These are phyloP conservation scores for Verticillium longisporum DNA, from an alignment of 2,329 filamentous ascomycete genomes.

Conservation along the genomic window DNA sequence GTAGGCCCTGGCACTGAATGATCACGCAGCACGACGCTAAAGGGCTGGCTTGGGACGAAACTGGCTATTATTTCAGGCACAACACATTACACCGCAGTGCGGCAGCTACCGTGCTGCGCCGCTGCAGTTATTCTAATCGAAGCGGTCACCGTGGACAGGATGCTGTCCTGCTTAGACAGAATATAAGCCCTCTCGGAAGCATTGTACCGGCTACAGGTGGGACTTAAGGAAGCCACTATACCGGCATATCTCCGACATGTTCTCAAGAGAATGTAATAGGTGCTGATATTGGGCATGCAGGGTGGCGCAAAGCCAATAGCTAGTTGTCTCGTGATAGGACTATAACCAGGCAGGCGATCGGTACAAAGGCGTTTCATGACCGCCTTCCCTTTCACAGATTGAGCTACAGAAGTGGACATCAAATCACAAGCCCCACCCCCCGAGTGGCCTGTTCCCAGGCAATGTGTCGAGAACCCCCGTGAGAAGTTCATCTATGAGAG, in stretches of 20 bases:
- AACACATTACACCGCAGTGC: not conserved
- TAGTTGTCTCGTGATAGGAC: too few relatives aligned
- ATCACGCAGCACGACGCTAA: too few relatives aligned
- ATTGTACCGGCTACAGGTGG: too few relatives aligned
- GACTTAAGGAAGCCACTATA: too few relatives aligned
- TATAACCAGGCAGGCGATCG: too few relatives aligned
- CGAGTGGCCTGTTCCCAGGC: constrained; percentile 48
- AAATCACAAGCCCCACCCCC: constrained; percentile 31
- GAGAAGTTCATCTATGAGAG: constrained; percentile 38
- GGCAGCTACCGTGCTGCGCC: not conserved
- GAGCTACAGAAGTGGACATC: not conserved
- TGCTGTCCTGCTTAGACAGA: not conserved
- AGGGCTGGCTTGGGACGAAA: too few relatives aligned
- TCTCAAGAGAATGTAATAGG: too few relatives aligned
- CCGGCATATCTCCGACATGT: too few relatives aligned
- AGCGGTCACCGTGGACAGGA: not conserved
- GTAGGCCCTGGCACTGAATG: too few relatives aligned
- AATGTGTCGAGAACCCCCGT: constrained; percentile 37
- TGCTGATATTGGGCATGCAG: too few relatives aligned
- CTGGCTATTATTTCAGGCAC: not conserved
- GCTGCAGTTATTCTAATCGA: not conserved
- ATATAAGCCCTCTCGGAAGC: not conserved
- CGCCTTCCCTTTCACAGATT: not conserved
- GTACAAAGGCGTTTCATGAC: not conserved
- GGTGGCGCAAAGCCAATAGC: too few relatives aligned